Evolutionary conservation across 1,284 basidiomycete genomes (phyloP).

Genomic region (Naganishia sp.): DNA sequence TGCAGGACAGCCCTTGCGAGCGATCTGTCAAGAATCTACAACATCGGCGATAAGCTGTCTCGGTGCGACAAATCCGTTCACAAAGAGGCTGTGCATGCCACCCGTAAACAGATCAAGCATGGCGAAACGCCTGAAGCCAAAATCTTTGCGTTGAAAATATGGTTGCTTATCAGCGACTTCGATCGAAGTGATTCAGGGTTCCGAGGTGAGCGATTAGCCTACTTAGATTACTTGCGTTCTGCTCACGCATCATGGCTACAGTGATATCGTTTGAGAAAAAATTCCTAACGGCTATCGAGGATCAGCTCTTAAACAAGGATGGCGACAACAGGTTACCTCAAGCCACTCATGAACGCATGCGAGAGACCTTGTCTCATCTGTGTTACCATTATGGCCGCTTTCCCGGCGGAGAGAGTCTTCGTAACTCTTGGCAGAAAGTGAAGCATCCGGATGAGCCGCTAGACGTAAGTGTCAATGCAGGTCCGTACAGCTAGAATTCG

Average conservation of each 20-base stretch:
- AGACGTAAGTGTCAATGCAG: slow-evolving; percentile 38
- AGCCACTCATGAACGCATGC: slow-evolving; percentile 29
- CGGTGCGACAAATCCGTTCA: slow-evolving; percentile 46
- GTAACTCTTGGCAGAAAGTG: slow-evolving; percentile 49
- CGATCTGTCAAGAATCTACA: slow-evolving; percentile 42
- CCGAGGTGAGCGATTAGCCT: slow-evolving; percentile 40
- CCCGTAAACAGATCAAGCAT: slow-evolving; percentile 51
- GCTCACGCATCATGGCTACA: slow-evolving; percentile 5
- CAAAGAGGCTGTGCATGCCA: slow-evolving; percentile 49
- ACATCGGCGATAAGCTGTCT: slow-evolving; percentile 50
- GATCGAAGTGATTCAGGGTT: slow-evolving; percentile 40
- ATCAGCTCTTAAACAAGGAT: slow-evolving; percentile 29
- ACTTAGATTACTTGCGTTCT: not conserved
- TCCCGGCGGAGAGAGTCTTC: slow-evolving; percentile 47
- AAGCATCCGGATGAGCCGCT: slow-evolving; percentile 50
- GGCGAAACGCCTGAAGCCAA: slow-evolving; percentile 44
- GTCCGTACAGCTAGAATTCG: not conserved
- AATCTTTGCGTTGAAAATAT: slow-evolving; percentile 48
- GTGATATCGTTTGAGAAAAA: slow-evolving; percentile 45
- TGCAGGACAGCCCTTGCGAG: slow-evolving; percentile 24
- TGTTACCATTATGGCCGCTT: slow-evolving; percentile 45
- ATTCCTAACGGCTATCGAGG: slow-evolving; percentile 44
- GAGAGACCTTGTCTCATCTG: slow-evolving; percentile 46
- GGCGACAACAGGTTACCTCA: slow-evolving; percentile 17
- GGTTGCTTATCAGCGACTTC: slow-evolving; percentile 50